Base-by-base conservation (phyloP, 805 yeast genomes). In the Aciculoconidium aculeatum region DNA sequence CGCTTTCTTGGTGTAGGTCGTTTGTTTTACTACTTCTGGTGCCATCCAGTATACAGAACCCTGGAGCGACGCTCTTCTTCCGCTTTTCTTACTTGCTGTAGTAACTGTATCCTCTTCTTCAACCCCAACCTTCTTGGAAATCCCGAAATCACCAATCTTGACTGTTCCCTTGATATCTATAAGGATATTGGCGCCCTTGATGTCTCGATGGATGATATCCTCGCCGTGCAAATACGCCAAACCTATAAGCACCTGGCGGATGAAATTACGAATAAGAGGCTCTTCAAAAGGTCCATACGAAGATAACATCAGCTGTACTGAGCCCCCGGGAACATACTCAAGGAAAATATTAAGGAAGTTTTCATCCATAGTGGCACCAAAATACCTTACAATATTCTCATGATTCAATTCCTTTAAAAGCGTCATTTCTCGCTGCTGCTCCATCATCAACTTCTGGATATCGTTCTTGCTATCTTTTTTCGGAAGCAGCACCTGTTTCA, bases 1-100 rank as follows among this genome's bases (percentile, higher is more conserved):
- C 0, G 95, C 95, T 54, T 85, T 86, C 21, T 81, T 78, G 1
- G 97, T 90, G 30, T 90, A 84, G 0, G 87, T 84, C 2, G 84
- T 79, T 49, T 88, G 96, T 46, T 87, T 85, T 11, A 92, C 97
- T 6, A 92, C 97, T 52, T 92, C 98, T 0, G 98, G 98, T 0
- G 98, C 97, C 98, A 92, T 92, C 97, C 98, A 92, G 50, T 80
- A 92, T 0, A 90, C 67, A 25, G 95, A 85, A 0, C 98, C 98
- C 55, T 90, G 96, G 30, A 86, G 59, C 0, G 95, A 86, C 2
- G 84, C 88, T 24, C 96, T 71, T 32, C 67, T 54, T 9, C 63
- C 51, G n/a, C 55, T 47, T 42, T 56, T 58, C 15, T 53, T 50
- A 7, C 11, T 6, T n/a, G 29, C 11, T 7, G 23, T 20, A 17